Base-by-base conservation (phyloP, 371 early-diverging fungal species). In the Lichtheimia corymbifera region DNA sequence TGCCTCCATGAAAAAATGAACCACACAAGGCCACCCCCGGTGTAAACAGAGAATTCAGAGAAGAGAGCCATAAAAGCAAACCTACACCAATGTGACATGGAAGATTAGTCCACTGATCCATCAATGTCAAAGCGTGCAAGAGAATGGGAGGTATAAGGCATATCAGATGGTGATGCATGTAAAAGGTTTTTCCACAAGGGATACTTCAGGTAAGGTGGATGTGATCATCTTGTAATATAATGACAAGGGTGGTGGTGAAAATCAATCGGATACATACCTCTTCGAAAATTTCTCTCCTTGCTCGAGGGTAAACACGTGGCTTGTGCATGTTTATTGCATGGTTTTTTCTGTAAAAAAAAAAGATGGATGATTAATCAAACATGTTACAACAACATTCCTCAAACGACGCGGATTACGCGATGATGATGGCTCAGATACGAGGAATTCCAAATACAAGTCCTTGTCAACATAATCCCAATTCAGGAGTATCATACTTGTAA, bases 151-250 rank as follows among this genome's bases (percentile, higher is more conserved):
- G 24, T 54, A 24, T 17, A 44, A 51, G 24, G 24, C 41, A 50
- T 65, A 63, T 76, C 76, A 76, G 76, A 76, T 76, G 76, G 76
- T 76, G 76, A 67, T 76, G 76, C 76, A 76, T 76, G 76, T 68
- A 59, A 63, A 65, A 68, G 50, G 63, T 58, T 49, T 71, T 50
- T 68, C 68, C 74, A 71, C 62, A 55, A 58, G 22, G 41, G 25
- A 20, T 20, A 35, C 35, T 35, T 49, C 54, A 47, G 41, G 24
- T 22, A 53, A 12, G 27, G 45, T 54, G 61, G 61, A 30, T 61
- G 24, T 35, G 43, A 61, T 61, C 61, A 61, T 61, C 61, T 41
- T 58, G 24, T 58, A 40, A 17, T 17, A 27, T 50, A 35, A 13
- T 9, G 12, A 14, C 35, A 42, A 49, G 30, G 51, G 17, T 6